Evolutionary conservation across 73 alveolate species (phyloP).

Genomic region (Loxodes magnus): DNA sequence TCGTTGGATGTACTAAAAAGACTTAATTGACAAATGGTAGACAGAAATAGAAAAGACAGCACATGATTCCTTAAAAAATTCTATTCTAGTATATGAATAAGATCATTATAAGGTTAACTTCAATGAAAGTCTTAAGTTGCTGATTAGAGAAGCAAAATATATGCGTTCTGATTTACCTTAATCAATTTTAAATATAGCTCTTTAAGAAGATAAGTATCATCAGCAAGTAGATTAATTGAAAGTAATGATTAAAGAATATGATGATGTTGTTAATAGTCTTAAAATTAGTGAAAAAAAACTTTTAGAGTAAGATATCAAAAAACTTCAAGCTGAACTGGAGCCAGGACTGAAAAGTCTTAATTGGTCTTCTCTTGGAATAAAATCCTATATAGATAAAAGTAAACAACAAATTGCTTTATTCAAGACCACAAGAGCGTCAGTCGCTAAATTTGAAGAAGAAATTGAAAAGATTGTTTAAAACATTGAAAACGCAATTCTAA

Average conservation of each 20-base stretch:
- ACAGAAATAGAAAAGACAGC: conserved; percentile 72
- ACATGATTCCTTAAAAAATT: conserved; percentile 64
- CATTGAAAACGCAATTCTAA: conserved; percentile 33
- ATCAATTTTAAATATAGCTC: conserved; percentile 90
- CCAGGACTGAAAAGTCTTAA: conserved; percentile 90
- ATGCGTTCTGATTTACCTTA: conserved; percentile 78
- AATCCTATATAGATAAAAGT: conserved; percentile 83
- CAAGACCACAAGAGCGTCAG: conserved; percentile 41
- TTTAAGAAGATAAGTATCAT: conserved; percentile 78
- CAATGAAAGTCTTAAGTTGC: conserved; percentile 71
- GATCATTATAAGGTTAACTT: conserved; percentile 71
- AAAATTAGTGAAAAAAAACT: conserved; percentile 86
- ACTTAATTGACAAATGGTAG: conserved; percentile 82
- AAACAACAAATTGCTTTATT: conserved; percentile 61
- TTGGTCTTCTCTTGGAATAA: conserved; percentile 96
- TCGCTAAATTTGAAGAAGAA: conserved; percentile 13
- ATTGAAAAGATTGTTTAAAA: conserved; percentile 23
- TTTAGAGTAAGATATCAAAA: conserved; percentile 38
- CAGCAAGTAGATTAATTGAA: conserved; percentile 80
- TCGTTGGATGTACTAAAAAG: conserved; percentile 67
- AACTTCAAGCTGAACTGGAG: conserved; percentile 30
- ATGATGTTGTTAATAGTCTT: conserved; percentile 70
- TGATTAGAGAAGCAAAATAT: conserved; percentile 87
- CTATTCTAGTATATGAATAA: conserved; percentile 57
- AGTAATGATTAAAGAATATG: conserved; percentile 81